These are phyloP conservation scores for Suillus fuscotomentosus DNA, from an alignment of 768 basidiomycete species.

Conservation along the genomic window DNA sequence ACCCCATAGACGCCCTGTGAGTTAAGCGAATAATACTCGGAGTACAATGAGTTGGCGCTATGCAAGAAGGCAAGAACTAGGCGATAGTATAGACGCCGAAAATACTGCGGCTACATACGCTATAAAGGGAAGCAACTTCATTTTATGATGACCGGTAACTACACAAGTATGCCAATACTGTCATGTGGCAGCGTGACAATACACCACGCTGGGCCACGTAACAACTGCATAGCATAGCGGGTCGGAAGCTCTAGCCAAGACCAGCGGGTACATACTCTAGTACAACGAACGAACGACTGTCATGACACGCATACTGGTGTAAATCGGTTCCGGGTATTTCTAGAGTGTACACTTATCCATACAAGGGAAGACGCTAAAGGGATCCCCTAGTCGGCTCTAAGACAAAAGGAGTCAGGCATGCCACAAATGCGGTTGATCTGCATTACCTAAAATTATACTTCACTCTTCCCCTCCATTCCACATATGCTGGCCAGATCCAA, in stretches of 20 bases:
- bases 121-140: too few relatives aligned
- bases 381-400: constrained; percentile 3
- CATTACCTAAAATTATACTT: constrained; percentile 60
- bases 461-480: constrained; percentile 55
- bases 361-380: background rate
- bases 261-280: background rate
- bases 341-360: background rate
- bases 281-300: background rate
- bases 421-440: background rate
- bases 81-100: too few relatives aligned
- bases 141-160: too few relatives aligned
- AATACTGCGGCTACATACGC: too few relatives aligned
- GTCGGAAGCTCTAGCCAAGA: background rate
- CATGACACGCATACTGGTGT: background rate
- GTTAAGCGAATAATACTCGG: background rate
- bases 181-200: too few relatives aligned
- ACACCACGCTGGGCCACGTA: background rate
- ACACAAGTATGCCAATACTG: too few relatives aligned
- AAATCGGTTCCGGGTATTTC: background rate
- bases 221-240: background rate
- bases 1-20: background rate
- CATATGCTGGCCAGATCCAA: constrained; percentile 58
- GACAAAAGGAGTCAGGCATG: background rate
- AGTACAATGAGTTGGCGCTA: background rate
- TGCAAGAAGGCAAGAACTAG: too few relatives aligned